phyloP scores from a whole-genome alignment of 2,329 filamentous ascomycete species.

The Paecilomyces sp. region DNA sequence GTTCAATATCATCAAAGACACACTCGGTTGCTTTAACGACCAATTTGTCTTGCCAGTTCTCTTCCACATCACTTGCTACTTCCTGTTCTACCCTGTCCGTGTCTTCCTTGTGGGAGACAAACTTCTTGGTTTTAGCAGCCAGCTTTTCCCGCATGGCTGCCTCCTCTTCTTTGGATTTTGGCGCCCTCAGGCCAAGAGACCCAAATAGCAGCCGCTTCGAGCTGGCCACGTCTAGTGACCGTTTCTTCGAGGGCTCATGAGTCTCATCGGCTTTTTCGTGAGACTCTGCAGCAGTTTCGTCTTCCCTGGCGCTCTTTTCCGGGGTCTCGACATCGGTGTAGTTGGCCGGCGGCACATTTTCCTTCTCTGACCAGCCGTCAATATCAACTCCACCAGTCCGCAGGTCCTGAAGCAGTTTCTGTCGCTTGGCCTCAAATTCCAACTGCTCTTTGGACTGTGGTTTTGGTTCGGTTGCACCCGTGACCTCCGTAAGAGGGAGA shows the following conservation, averaged over 20 bases:
- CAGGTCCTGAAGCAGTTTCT: slow-evolving; percentile 46
- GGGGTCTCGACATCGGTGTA: not conserved
- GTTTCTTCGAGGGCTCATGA: slow-evolving; percentile 19
- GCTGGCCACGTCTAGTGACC: slow-evolving; percentile 52
- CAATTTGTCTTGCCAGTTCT: slow-evolving; percentile 69
- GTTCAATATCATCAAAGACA: slow-evolving; percentile 41
- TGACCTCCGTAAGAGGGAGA: slow-evolving; percentile 14
- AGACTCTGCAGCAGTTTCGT: not conserved
- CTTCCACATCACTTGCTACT: slow-evolving; percentile 41
- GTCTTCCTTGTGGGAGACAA: slow-evolving; percentile 18
- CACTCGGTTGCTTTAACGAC: slow-evolving; percentile 77
- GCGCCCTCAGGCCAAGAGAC: slow-evolving; percentile 61
- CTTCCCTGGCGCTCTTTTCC: not conserved
- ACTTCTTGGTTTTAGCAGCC: slow-evolving; percentile 45
- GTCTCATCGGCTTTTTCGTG: not conserved
- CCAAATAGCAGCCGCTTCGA: slow-evolving; percentile 64
- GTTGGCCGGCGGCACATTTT: slow-evolving; percentile 17
- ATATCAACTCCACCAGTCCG: slow-evolving; percentile 48
- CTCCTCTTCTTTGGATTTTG: slow-evolving; percentile 63
- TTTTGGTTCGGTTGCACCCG: slow-evolving; percentile 12
- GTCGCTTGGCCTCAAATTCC: slow-evolving; percentile 45
- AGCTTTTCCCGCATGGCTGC: slow-evolving; percentile 54
- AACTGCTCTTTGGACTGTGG: slow-evolving; percentile 21
- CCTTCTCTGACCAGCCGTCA: slow-evolving; percentile 20
- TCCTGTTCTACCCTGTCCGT: slow-evolving; percentile 15